phyloP scores from a whole-genome alignment of 345 rosid genomes.

The Firmiana major region DNA sequence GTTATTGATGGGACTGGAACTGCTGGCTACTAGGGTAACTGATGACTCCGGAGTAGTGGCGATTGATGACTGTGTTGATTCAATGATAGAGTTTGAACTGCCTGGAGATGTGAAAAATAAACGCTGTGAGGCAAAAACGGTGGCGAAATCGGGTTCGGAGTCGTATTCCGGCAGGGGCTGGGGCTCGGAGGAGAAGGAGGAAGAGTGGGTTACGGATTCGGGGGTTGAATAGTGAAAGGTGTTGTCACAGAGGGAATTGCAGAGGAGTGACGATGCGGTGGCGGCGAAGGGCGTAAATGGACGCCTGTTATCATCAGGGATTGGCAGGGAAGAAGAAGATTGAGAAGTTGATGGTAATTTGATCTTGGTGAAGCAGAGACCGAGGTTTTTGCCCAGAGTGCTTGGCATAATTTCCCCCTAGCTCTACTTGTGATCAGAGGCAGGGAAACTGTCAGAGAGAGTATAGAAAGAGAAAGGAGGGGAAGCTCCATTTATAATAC shows the following conservation, averaged over 20 bases:
- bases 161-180: constrained; percentile 17
- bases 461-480: not conserved
- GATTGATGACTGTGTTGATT: constrained; percentile 13
- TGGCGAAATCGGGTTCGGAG: constrained; percentile 57
- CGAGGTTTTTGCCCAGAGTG: constrained; percentile 40
- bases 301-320: constrained; percentile 10
- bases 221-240: constrained; percentile 24
- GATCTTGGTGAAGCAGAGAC: constrained; percentile 48
- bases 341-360: constrained; percentile 26
- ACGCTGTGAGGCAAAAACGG: constrained; percentile 71
- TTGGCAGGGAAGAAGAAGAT: constrained; percentile 3
- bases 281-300: constrained; percentile 9
- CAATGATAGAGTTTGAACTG: constrained; percentile 80
- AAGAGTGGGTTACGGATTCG: constrained; percentile 5
- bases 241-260: constrained; percentile 44
- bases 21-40: not conserved
- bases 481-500: not conserved
- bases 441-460: not conserved
- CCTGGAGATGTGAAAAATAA: constrained; percentile 96
- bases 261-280: constrained; percentile 20
- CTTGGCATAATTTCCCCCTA: constrained; percentile 26
- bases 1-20: not conserved
- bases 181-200: constrained; percentile 4
- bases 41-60: constrained; percentile 11
- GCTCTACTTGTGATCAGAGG: not conserved